Percentiles rank a stretch among this genome's conserved stretches.
phyloP scores from a whole-genome alignment of 2,329 filamentous ascomycete genomes.

The Elsinoe necatrix region DNA sequence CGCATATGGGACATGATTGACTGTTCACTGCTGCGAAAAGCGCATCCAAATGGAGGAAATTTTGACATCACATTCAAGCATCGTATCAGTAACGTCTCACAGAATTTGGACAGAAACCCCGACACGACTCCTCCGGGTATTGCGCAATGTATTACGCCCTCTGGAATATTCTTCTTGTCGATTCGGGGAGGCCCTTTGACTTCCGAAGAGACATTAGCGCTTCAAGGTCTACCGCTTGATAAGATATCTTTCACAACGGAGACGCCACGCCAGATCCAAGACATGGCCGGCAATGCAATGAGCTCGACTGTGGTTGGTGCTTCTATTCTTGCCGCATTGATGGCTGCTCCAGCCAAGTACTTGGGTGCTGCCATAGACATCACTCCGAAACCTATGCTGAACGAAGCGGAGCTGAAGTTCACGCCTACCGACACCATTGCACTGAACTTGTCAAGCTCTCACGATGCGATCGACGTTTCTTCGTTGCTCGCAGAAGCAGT shows the following conservation, averaged over 20 bases:
- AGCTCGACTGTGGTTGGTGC: slow-evolving; percentile 61
- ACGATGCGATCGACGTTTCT: background rate
- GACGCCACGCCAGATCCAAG: slow-evolving; percentile 48
- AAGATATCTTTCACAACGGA: slow-evolving; percentile 57
- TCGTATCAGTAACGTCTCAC: slow-evolving; percentile 56
- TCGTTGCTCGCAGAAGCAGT: slow-evolving; percentile 3
- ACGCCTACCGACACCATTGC: background rate
- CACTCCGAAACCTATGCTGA: background rate
- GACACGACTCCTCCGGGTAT: slow-evolving; percentile 47
- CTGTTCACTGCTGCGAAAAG: slow-evolving; percentile 45
- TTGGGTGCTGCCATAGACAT: background rate
- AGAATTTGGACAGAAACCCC: slow-evolving; percentile 58
- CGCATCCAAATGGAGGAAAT: slow-evolving; percentile 29
- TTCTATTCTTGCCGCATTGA: slow-evolving; percentile 52
- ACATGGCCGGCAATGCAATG: slow-evolving; percentile 76
- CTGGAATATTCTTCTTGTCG: slow-evolving; percentile 53
- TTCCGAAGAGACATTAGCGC: slow-evolving; percentile 52
- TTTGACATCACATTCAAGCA: slow-evolving; percentile 54
- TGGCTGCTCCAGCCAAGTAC: slow-evolving; percentile 29
- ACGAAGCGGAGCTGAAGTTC: background rate
- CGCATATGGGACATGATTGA: slow-evolving; percentile 60
- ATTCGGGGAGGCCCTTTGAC: slow-evolving; percentile 52
- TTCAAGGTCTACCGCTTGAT: slow-evolving; percentile 62
- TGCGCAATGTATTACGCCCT: slow-evolving; percentile 59
- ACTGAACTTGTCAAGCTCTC: background rate